Evolutionary conservation across 495 filamentous ascomycete genomes (phyloP), one percentile per base, ranked within the genome.

Genomic region (Neohortaea acidophila): DNA sequence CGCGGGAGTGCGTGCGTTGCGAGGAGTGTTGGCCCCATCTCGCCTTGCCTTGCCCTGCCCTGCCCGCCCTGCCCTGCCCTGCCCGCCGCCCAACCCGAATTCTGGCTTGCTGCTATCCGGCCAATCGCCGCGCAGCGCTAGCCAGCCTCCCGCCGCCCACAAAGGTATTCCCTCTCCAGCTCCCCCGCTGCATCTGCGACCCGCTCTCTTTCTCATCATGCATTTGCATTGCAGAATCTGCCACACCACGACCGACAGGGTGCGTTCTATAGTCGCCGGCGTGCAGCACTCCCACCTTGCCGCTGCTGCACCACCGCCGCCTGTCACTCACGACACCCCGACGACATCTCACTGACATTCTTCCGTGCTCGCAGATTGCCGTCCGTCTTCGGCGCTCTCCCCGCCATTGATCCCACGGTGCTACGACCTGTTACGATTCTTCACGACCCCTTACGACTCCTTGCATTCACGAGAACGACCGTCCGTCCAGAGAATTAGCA

Each of bases 391-490:
- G 22, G 4, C 32, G 39, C 39, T 33, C 17, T 43, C 18, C 39
- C 12, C 14, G 19, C 37, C 45, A 36, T 39, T 39, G 39, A 39
- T 37, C 26, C 21, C 14, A 44, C 45, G 31, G 30, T 32, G 28
- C 22, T 42, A 49, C 46, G 46, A 49, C 23, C 35, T 44, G 26
- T 49, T 35, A 49, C 42, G 46, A 49, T 22, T 19, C n/a, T 40
- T 49, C 19, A 49, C 36, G 41, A 45, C 36, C 36, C 32, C 29
- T 48, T 13, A 49, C 41, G 41, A 7, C 39, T 27, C 46, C 24
- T 36, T 39, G 46, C 46, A 36, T 45, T 49, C 22, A 49, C 41
- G 37, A 41, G 38, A 17, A 37, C 20, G 13, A 27, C 28, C 29
- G 40, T 44, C 30, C 21, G 30, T 36, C n/a, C n/a, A n/a, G n/a